Evolutionary conservation across 352 stramenopile species (phyloP).

Genomic region (Pythium folliculosum): DNA sequence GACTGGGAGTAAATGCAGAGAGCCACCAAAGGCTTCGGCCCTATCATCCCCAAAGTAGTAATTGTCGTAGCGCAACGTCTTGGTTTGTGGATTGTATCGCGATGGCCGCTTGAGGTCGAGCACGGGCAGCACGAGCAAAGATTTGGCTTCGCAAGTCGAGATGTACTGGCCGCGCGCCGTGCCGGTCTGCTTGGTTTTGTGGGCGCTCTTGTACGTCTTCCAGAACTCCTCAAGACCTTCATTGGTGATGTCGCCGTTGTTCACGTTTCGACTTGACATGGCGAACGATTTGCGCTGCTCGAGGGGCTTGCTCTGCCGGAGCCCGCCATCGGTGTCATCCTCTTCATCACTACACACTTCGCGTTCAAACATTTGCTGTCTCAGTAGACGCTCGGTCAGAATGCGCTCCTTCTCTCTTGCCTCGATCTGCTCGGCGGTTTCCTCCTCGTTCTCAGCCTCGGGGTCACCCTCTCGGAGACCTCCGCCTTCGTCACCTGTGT

Average conservation of each 20-base stretch:
- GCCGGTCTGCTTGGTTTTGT: conserved; percentile 42
- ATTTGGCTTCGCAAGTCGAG: conserved; percentile 49
- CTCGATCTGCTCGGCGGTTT: neutral
- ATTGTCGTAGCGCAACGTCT: conserved; percentile 62
- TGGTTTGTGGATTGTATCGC: conserved; percentile 44
- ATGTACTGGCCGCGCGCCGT: conserved; percentile 69
- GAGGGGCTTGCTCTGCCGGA: neutral
- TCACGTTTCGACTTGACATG: neutral
- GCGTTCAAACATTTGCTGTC: conserved; percentile 38
- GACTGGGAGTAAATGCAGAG: conserved; percentile 57
- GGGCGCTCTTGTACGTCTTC: conserved; percentile 53
- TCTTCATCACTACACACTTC: conserved; percentile 48
- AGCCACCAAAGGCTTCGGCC: conserved; percentile 58
- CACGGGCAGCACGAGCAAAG: conserved; percentile 64
- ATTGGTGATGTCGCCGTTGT: neutral
- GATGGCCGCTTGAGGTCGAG: conserved; percentile 54
- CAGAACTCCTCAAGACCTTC: conserved; percentile 44
- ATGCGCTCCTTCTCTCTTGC: neutral
- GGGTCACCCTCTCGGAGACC: neutral
- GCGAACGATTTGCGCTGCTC: conserved; percentile 5
- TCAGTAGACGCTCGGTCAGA: neutral
- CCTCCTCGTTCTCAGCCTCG: conserved; percentile 16
- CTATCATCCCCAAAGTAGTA: conserved; percentile 78
- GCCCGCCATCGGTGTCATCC: neutral
- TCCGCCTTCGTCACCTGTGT: neutral